Evolutionary conservation across 2,329 filamentous ascomycete species (phyloP), one percentile per base, ranked within the genome.

Genomic region (Boeremia lycopersici): DNA sequence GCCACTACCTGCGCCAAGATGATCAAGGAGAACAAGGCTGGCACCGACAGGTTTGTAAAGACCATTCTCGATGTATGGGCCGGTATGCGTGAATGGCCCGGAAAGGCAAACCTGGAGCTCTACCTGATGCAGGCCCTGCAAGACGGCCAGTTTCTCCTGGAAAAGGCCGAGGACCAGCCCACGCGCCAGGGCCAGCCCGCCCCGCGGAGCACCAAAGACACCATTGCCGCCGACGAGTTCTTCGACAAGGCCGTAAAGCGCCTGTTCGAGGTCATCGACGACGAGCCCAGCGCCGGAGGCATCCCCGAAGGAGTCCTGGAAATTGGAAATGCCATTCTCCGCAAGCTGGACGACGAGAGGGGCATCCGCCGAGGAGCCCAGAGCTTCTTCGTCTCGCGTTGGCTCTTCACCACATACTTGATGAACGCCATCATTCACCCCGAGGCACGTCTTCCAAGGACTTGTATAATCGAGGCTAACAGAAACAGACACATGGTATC

Each of bases 101-200:
- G 91, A 53, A 92, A 89, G 67, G 86, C 88, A 63, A 95, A 92
- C 61, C 87, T 99, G 81, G 93, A 97, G 77, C 89, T 91, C 77
- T 98, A 93, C 74, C 84, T 99, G 11, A 95, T 96, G 90, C 90
- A 95, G 72, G 91, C 96, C 56, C 84, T 99, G 29, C 91, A 96
- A 76, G 90, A 96, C 66, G 95, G 95, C 62, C 89, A 92, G 34
- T 97, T 97, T 71, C 81, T 98, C 53, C 81, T 97, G 64, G 92
- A 96, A 69, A 88, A 89, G 69, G 87, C 90, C 67, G 90, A 93
- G 74, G 89, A 92, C 69, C 89, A 91, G 65, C 83, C 75, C 7
- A 69, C 89, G 59, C 85, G 87, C 31, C 86, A 87, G 56, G 82
- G 88, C 60, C 87, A 91, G 75, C 79, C 90, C 35, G 87, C 88